Base-by-base conservation (phyloP, 192 early-diverging fungal species). In the Podila verticillata region DNA sequence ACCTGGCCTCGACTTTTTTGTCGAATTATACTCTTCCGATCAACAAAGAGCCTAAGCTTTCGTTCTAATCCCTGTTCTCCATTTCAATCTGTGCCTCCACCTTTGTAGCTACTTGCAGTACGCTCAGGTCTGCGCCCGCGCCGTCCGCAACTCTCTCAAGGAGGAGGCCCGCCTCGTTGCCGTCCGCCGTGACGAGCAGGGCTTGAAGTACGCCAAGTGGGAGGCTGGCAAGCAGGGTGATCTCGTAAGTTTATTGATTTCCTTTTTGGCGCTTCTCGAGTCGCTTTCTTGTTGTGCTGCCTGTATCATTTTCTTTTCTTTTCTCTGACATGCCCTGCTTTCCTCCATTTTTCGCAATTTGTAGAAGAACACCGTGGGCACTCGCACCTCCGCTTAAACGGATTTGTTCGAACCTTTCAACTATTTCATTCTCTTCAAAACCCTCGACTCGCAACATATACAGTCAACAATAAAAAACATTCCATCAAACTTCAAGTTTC, bases 121-220 rank as follows among this genome's bases (percentile, higher is more conserved):
- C 86, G 84, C 90, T 70, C 92, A 94, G 85, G 89, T 95, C 75
- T 89, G 91, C 75, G 92, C 95, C 66, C 84, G 87, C 56, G 91
- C 92, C 66, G 88, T 96, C 66, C 92, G 95, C 73, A 92, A 91
- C 87, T 86, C 92, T n/a, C 85, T 97, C 74, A 95, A 94, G 89
- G 90, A 89, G 29, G 92, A 95, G 60, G 78, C 85, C 56, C 90
- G 90, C 73, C 70, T 87, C 57, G 72, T 81, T 39, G 93, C 92
- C 66, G 63, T 90, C 81, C 89, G 89, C 82, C 89, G 94, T 63
- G 91, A 97, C 69, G 89, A 93, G 74, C 89, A 93, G 82, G 84
- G 85, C 57, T 82, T 93, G 70, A 94, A 93, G 84, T 86, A 85
- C 65, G 83, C 92, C 67, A 88, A 91, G 78, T 97, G 95, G 95